These are phyloP conservation scores for Penicillium verrucosum DNA, from an alignment of 2,329 filamentous ascomycete genomes.

Conservation along the genomic window DNA sequence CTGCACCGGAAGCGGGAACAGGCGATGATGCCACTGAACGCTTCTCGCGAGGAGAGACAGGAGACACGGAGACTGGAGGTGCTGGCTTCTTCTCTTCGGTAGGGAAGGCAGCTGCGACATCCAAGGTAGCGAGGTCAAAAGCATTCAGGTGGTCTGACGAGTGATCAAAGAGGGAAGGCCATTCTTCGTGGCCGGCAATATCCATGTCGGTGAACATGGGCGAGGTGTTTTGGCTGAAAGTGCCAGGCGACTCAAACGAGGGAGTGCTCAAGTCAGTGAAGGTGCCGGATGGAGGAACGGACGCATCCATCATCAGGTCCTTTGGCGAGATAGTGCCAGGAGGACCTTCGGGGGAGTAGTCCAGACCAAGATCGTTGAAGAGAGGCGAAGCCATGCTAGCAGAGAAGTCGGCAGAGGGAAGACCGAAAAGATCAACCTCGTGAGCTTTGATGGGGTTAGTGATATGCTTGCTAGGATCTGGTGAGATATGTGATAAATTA, in stretches of 20 bases:
- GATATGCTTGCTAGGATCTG: background rate
- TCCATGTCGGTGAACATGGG: slow-evolving; percentile 66
- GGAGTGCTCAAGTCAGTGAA: slow-evolving; percentile 84
- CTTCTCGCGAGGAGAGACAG: slow-evolving; percentile 32
- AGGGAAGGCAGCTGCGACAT: slow-evolving; percentile 28
- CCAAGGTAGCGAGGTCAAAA: slow-evolving; percentile 29
- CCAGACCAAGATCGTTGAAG: slow-evolving; percentile 17
- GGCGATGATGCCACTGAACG: slow-evolving; percentile 23
- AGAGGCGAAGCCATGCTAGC: slow-evolving; percentile 16
- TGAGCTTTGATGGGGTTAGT: slow-evolving; percentile 21
- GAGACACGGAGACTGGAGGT: slow-evolving; percentile 30
- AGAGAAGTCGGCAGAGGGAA: slow-evolving; percentile 25
- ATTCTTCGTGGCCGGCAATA: slow-evolving; percentile 56
- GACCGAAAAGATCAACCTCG: slow-evolving; percentile 30
- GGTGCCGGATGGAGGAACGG: slow-evolving; percentile 75
- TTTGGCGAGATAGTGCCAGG: slow-evolving; percentile 75
- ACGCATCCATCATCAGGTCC: slow-evolving; percentile 71
- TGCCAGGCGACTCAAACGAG: slow-evolving; percentile 69
- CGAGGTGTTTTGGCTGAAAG: slow-evolving; percentile 71
- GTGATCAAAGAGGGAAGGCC: slow-evolving; percentile 62
- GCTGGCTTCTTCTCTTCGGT: slow-evolving; percentile 17
- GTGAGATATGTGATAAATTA: slow-evolving; percentile 30
- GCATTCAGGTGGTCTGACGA: slow-evolving; percentile 19
- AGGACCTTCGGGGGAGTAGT: slow-evolving; percentile 28
- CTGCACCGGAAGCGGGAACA: slow-evolving; percentile 28